Base-by-base conservation (phyloP, 768 basidiomycete genomes). In the Pleurotus citrinopileatus region DNA sequence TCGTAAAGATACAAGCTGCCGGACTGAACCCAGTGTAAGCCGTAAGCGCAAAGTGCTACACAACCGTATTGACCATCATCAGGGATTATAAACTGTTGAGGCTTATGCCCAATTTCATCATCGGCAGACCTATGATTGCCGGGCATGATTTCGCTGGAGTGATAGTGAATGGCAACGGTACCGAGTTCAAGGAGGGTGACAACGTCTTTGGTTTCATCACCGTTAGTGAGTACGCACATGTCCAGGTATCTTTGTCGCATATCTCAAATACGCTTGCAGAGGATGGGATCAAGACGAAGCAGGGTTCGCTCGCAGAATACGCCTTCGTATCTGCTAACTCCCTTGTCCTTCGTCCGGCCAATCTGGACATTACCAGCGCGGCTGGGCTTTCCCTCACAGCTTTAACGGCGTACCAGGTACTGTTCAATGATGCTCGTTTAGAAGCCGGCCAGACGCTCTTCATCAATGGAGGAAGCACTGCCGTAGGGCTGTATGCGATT, bases 1-100 rank as follows among this genome's bases (percentile, higher is more conserved):
- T 84, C 12, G 71, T 86, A 46, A 73, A 73, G 54, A 72, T 84
- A 2, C 67, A 70, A 20, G 78, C 81, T 8, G 78, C 76, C 0
- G 84, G 86, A 0, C 70, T 91, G 37, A 92, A 92, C 60, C 87
- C 87, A 1, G 74, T 83, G 82, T 87, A 64, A 29, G 26, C n/a
- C 37, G 2, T 17, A 26, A 8, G 34, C 26, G 36, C 43, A 26
- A 0, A 25, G 52, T 34, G n/a, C 43, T n/a, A 19, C 56, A 25
- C 29, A 17, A 8, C 25, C 28, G 15, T 5, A 40, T 27, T n/a
- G 19, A 27, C n/a, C 15, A n/a, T 53, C 28, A 38, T 22, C 57
- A 87, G 86, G 29, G 84, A 80, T 0, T 84, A 77, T 65, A 89
- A 88, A 61, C 0, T 81, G 1, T 80, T 87, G 78, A 62, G 61